Percentiles rank a stretch among this genome's conserved stretches.
Conservation (phyloP, 768 basidiomycete species). For the Candolleomyces aberdarensis region DNA sequence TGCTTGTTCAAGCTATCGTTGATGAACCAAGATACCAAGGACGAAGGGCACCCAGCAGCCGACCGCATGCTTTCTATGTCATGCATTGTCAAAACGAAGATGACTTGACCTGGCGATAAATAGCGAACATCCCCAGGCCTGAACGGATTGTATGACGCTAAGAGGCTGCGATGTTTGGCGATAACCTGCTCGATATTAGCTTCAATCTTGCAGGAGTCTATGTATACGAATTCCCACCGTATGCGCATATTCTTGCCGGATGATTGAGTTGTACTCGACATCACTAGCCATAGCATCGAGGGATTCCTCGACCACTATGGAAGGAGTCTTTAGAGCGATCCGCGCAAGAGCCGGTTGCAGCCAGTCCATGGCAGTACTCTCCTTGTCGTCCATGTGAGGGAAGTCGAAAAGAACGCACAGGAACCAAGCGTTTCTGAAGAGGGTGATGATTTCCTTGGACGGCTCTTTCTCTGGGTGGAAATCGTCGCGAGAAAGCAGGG, state of each 20-base stretch:
- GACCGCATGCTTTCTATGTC: constrained; percentile 89
- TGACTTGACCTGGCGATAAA: constrained; percentile 77
- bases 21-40: constrained; percentile 81
- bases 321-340: constrained; percentile 85
- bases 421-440: constrained; percentile 96
- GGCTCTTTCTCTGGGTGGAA: constrained; percentile 58
- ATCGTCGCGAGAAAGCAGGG: constrained; percentile 69
- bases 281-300: constrained; percentile 84
- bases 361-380: constrained; percentile 73
- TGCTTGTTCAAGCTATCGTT: constrained; percentile 83
- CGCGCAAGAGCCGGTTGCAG: constrained; percentile 69
- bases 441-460: constrained; percentile 57
- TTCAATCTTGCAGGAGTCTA: background rate
- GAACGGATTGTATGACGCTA: constrained; percentile 64
- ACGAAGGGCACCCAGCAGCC: constrained; percentile 73
- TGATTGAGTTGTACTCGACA: constrained; percentile 88
- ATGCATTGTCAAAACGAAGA: constrained; percentile 82
- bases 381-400: constrained; percentile 50
- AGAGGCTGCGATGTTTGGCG: constrained; percentile 57
- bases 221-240: constrained; percentile 43
- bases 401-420: constrained; percentile 86
- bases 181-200: constrained; percentile 52
- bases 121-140: constrained; percentile 67
- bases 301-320: constrained; percentile 77
- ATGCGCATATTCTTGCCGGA: constrained; percentile 80